A percentile compares a stretch with the other conserved stretches of the same genome.
Conservation (phyloP, 495 filamentous ascomycete species). For the Aspergillus saccharolyticus region DNA sequence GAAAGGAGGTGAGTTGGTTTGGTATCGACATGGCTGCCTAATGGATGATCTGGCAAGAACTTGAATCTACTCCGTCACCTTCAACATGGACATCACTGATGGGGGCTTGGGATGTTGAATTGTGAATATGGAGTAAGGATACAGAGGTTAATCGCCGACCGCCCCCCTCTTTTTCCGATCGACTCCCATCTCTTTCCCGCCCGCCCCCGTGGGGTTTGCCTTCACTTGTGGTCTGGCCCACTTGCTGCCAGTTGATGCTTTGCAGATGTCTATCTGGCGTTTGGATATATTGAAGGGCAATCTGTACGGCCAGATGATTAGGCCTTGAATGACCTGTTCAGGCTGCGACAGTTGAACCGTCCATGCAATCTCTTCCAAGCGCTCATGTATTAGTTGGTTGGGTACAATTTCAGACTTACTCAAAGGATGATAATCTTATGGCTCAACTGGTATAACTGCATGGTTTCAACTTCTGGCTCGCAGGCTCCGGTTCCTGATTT, state of each 20-base stretch:
- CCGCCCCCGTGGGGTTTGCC: slow-evolving; percentile 4
- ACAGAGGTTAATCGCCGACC: not conserved
- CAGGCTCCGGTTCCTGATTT: too few relatives aligned
- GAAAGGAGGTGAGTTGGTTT: not conserved
- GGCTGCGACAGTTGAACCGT: too few relatives aligned
- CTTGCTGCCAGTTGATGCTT: not conserved
- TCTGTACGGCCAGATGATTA: not conserved
- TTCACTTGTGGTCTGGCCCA: not conserved
- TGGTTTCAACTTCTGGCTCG: too few relatives aligned
- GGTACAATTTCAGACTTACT: too few relatives aligned
- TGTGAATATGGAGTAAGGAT: not conserved
- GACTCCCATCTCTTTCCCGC: slow-evolving; percentile 4
- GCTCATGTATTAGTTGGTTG: too few relatives aligned
- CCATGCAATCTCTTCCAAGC: too few relatives aligned
- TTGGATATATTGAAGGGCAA: not conserved
- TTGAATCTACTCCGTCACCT: not conserved
- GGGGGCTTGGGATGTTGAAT: not conserved
- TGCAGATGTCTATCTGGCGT: not conserved
- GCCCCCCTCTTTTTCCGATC: not conserved
- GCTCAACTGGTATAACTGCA: too few relatives aligned
- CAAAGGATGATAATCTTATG: too few relatives aligned
- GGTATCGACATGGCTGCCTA: not conserved
- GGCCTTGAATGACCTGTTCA: not conserved
- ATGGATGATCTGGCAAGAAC: not conserved
- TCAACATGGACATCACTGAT: not conserved